Conservation (phyloP, 2,329 filamentous ascomycete species). For the Celoporthe dispersa region DNA sequence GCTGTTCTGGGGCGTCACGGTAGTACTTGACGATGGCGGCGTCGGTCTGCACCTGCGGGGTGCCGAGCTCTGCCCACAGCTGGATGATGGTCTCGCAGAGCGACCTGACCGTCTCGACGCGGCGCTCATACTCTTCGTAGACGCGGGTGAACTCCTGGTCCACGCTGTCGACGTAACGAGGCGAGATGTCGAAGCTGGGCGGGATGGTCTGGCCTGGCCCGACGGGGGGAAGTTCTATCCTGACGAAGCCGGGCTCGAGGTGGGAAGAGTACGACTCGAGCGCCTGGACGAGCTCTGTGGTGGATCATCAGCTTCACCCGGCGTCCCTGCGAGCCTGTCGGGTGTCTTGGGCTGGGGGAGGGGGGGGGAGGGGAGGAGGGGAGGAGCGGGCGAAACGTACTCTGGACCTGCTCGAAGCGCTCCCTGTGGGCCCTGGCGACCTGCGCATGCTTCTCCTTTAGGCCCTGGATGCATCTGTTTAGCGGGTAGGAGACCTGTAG, state of each 20-base stretch:
- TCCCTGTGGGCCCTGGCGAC: slow-evolving; percentile 85
- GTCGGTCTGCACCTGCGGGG: slow-evolving; percentile 91
- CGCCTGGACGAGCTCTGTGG: slow-evolving; percentile 85
- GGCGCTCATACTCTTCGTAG: slow-evolving; percentile 93
- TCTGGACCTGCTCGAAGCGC: slow-evolving; percentile 93
- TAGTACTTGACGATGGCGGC: slow-evolving; percentile 85
- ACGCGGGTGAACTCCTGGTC: slow-evolving; percentile 92
- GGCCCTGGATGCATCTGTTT: slow-evolving; percentile 72
- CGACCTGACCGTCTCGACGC: slow-evolving; percentile 74
- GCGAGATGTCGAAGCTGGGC: slow-evolving; percentile 88
- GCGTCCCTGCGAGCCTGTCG: slow-evolving; percentile 4
- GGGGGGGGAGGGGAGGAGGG: too few relatives aligned
- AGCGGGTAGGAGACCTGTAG: slow-evolving; percentile 84
- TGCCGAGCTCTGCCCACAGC: slow-evolving; percentile 94
- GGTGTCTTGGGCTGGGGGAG: neutral
- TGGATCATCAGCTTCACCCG: slow-evolving; percentile 26
- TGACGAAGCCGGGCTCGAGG: slow-evolving; percentile 86
- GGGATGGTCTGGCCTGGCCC: slow-evolving; percentile 76
- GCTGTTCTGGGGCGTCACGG: slow-evolving; percentile 87
- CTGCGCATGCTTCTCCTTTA: slow-evolving; percentile 85
- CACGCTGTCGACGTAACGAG: slow-evolving; percentile 81
- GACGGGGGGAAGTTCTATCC: slow-evolving; percentile 83
- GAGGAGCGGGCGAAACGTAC: slow-evolving; percentile 61
- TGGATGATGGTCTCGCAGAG: slow-evolving; percentile 86
- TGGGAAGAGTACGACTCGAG: slow-evolving; percentile 96